Percentiles rank a stretch among this genome's conserved stretches.
These are phyloP conservation scores for Magnusiomyces suaveolens DNA, from an alignment of 1,139 yeast species.

Conservation along the genomic window DNA sequence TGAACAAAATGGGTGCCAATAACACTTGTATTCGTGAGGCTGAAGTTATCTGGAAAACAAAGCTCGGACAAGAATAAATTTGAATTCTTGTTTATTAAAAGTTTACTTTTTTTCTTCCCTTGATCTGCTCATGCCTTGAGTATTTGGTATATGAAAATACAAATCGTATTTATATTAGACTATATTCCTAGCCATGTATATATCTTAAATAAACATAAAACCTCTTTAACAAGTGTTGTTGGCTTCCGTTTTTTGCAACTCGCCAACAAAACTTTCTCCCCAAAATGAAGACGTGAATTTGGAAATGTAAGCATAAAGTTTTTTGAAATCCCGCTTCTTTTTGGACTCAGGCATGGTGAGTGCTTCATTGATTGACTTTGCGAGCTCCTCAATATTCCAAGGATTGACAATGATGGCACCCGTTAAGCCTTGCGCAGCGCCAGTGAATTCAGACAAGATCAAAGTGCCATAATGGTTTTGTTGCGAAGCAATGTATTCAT, in stretches of 20 bases:
- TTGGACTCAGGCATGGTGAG: constrained; percentile 78
- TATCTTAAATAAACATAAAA: too few relatives aligned
- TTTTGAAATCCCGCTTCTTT: constrained; percentile 64
- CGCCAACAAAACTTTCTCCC: constrained; percentile 95
- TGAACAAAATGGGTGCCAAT: constrained; percentile 95
- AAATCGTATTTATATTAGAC: too few relatives aligned
- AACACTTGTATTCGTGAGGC: constrained; percentile 84
- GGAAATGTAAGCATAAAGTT: constrained; percentile 74
- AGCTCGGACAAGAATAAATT: constrained; percentile 30
- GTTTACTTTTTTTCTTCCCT: background rate
- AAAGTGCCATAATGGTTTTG: constrained; percentile 76
- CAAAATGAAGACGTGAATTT: constrained; percentile 92
- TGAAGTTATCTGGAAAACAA: constrained; percentile 61
- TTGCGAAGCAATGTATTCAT: constrained; percentile 95
- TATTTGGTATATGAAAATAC: background rate
- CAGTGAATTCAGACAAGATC: constrained; percentile 88
- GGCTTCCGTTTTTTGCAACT: constrained; percentile 36
- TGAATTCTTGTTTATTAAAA: constrained; percentile 76
- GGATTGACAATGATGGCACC: constrained; percentile 94
- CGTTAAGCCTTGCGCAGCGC: constrained; percentile 96
- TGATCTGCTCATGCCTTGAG: background rate
- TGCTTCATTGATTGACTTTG: constrained; percentile 78
- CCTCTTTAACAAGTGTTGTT: background rate
- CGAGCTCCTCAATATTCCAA: constrained; percentile 93
- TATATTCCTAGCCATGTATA: too few relatives aligned